phyloP scores from a whole-genome alignment of 148 eudicot species.

The Amaranthus hypochondriacus region DNA sequence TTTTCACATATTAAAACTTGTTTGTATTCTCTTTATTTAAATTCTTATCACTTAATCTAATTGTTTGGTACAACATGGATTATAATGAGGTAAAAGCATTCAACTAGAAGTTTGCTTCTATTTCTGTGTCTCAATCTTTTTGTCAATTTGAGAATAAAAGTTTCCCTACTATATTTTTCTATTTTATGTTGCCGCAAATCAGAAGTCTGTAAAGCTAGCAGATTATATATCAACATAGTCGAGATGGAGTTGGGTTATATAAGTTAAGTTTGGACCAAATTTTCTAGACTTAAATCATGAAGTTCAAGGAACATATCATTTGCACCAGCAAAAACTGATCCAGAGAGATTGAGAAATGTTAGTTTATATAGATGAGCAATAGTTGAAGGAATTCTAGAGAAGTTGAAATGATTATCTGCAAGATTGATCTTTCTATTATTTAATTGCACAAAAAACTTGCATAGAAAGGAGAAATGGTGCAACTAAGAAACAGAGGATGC shows the following conservation, averaged over 20 bases:
- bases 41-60: background rate
- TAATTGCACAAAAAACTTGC: too few relatives aligned
- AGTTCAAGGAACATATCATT: background rate
- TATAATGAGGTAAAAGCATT: background rate
- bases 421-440: background rate
- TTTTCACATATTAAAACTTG: slow-evolving; percentile 3
- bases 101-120: background rate
- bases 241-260: slow-evolving; percentile 11
- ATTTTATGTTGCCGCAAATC: slow-evolving; percentile 30
- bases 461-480: too few relatives aligned
- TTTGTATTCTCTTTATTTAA: background rate
- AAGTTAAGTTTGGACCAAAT: background rate
- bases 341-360: slow-evolving; percentile 23
- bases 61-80: background rate
- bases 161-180: background rate
- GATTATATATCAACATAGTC: slow-evolving; percentile 13
- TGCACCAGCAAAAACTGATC: background rate
- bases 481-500: too few relatives aligned
- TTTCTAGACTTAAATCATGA: background rate
- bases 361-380: slow-evolving; percentile 17
- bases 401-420: background rate
- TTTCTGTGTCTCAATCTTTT: background rate
- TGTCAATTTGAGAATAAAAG: background rate
- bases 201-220: slow-evolving; percentile 88
- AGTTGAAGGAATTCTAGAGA: slow-evolving; percentile 19